A percentile compares a stretch with the other conserved stretches of the same genome.
Conservation (phyloP, 331 rosid genomes). For the Dryas integrifolia region DNA sequence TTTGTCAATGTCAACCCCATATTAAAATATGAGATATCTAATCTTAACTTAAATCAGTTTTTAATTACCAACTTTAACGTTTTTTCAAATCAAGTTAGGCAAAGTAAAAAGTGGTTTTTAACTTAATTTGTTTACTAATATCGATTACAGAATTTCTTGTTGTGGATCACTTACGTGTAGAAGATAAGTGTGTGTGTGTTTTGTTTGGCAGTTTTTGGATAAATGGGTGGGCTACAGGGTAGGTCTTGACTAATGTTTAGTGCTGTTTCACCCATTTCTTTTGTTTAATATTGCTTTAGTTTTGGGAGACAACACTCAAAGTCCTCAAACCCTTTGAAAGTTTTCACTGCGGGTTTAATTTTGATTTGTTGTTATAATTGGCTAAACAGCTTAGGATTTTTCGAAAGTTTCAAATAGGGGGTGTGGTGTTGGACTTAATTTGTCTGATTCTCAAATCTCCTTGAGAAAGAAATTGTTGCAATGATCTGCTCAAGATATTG, state of each 20-base stretch:
- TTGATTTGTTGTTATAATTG: not conserved
- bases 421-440: not conserved
- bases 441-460: too few relatives aligned
- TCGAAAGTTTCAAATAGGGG: not conserved
- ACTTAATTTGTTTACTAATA: not conserved
- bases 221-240: not conserved
- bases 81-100: conserved; percentile 30
- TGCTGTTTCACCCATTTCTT: conserved; percentile 23
- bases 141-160: not conserved
- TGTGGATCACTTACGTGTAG: conserved; percentile 25
- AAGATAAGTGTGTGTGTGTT: not conserved
- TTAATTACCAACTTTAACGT: conserved; percentile 13
- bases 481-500: too few relatives aligned
- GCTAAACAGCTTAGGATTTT: not conserved
- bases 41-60: conserved; percentile 22
- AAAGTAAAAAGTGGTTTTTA: conserved; percentile 14
- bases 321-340: not conserved
- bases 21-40: too few relatives aligned
- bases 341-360: not conserved
- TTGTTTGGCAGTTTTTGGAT: not conserved
- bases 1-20: conserved; percentile 4
- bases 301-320: conserved; percentile 39
- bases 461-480: too few relatives aligned
- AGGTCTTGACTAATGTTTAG: conserved; percentile 2
- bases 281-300: conserved; percentile 21